Evolutionary conservation across 2,329 filamentous ascomycete species (phyloP).

Genomic region (Coniochaeta sp.): DNA sequence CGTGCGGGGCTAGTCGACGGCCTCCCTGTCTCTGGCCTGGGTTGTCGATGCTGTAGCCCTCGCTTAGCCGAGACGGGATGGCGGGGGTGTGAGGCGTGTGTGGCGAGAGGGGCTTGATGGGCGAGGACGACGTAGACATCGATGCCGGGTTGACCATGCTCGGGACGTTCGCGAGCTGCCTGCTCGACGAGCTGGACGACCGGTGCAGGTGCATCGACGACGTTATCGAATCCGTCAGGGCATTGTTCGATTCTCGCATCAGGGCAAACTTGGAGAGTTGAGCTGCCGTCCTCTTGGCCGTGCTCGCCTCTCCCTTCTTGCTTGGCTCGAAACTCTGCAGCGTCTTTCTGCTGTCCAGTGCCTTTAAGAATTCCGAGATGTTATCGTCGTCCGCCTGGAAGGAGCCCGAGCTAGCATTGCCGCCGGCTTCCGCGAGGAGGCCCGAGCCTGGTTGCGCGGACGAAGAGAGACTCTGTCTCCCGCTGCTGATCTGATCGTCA

Average conservation of each 20-base stretch:
- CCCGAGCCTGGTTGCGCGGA: constrained; percentile 73
- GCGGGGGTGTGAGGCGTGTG: constrained; percentile 90
- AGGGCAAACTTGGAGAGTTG: constrained; percentile 79
- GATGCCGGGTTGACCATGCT: constrained; percentile 67
- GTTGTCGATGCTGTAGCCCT: constrained; percentile 78
- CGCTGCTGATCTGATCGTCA: constrained; percentile 72
- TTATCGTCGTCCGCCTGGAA: constrained; percentile 78
- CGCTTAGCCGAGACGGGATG: constrained; percentile 86
- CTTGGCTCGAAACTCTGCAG: constrained; percentile 67
- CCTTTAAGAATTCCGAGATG: constrained; percentile 86
- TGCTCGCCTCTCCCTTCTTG: constrained; percentile 59
- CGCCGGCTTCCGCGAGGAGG: constrained; percentile 63
- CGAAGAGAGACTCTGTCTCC: constrained; percentile 67
- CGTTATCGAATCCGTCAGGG: constrained; percentile 86
- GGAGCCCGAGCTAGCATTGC: constrained; percentile 59
- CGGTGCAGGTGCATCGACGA: constrained; percentile 80
- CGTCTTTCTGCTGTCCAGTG: constrained; percentile 84
- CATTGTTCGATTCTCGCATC: constrained; percentile 84
- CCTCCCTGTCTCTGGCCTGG: constrained; percentile 21
- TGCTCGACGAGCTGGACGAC: constrained; percentile 67
- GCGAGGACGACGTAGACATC: constrained; percentile 79
- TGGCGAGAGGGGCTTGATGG: constrained; percentile 81
- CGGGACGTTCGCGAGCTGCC: constrained; percentile 51
- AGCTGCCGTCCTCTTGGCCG: constrained; percentile 68
- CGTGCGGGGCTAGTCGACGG: constrained; percentile 16